Evolutionary conservation across 2,329 filamentous ascomycete species (phyloP), one percentile per base, ranked within the genome.

Genomic region (Diaporthe sp.): DNA sequence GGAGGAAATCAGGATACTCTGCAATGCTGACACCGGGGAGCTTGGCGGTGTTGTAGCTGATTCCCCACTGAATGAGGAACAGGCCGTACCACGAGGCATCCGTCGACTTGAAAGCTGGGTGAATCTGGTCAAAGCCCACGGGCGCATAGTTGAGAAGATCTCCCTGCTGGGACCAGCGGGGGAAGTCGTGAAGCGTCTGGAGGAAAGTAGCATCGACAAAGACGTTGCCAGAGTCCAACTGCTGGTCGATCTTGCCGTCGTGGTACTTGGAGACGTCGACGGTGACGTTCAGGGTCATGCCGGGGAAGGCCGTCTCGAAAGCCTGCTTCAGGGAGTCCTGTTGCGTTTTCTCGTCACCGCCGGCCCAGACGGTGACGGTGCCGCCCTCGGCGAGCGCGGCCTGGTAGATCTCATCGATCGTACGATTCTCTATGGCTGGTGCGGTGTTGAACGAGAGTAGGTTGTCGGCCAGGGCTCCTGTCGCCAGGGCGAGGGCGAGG

Each of bases 191-290:
- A 13, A 89, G 78, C 0, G 88, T 89, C 78, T 90, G 89, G 5
- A 90, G 79, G 10, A 86, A 83, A 61, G 86, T 81, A 76, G 85
- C 85, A 78, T 91, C 89, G 25, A 87, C 83, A 12, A 82, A 83
- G 19, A 86, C 81, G 12, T 81, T 82, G 15, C 82, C 80, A 0
- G 78, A 75, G 5, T 83, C 85, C 1, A 89, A 79, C 74, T 88
- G 86, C 51, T 84, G 79, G 77, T 91, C 88, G 10, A 90, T 78
- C 12, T 82, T 82, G 31, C 78, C 82, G 74, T 89, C 87, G 77
- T 89, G 88, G 77, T 90, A 91, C 78, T 91, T 91, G 75, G 88
- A 89, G 0, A 90, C 79, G 74, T 90, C 89, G 57, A 90, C 87
- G 0, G 89, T 90, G 49, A 89, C 68, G 77, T 90, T 89, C 34